These are phyloP conservation scores for Hermanozyma aechmeae DNA, from an alignment of 805 yeast species.

Conservation along the genomic window DNA sequence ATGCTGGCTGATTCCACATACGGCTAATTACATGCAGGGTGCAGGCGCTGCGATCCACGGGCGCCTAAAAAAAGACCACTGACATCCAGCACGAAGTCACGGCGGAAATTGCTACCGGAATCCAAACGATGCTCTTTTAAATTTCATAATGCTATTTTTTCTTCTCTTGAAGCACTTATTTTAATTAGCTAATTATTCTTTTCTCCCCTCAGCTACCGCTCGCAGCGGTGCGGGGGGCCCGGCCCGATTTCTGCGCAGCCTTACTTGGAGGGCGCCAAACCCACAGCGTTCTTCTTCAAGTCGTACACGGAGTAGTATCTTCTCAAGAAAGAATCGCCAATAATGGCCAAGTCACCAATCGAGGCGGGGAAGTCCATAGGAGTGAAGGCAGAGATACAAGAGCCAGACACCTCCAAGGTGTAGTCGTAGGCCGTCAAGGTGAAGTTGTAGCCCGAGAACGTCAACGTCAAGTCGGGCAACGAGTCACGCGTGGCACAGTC, in stretches of 20 bases:
- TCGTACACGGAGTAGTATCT: conserved; percentile 91
- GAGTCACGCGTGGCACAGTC: conserved; percentile 81
- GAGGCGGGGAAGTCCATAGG: conserved; percentile 98
- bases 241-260: too few relatives aligned
- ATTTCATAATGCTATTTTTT: neutral
- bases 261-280: conserved; percentile 67
- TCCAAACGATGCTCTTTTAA: neutral
- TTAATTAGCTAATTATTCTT: too few relatives aligned
- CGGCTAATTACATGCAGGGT: too few relatives aligned
- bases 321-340: conserved; percentile 97
- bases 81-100: too few relatives aligned
- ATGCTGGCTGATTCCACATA: too few relatives aligned
- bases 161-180: too few relatives aligned
- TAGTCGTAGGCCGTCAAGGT: conserved; percentile 85
- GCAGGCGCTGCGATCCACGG: too few relatives aligned
- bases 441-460: conserved; percentile 83
- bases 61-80: too few relatives aligned
- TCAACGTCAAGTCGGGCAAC: conserved; percentile 89
- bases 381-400: conserved; percentile 93
- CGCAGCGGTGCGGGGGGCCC: too few relatives aligned
- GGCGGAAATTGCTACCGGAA: neutral
- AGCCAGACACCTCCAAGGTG: conserved; percentile 88
- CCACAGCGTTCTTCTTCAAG: conserved; percentile 83
- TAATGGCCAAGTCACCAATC: conserved; percentile 90
- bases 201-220: too few relatives aligned